Evolutionary conservation across 2,329 filamentous ascomycete genomes (phyloP), one percentile per base, ranked within the genome.

Genomic region (Sclerotinia sclerotiorum): DNA sequence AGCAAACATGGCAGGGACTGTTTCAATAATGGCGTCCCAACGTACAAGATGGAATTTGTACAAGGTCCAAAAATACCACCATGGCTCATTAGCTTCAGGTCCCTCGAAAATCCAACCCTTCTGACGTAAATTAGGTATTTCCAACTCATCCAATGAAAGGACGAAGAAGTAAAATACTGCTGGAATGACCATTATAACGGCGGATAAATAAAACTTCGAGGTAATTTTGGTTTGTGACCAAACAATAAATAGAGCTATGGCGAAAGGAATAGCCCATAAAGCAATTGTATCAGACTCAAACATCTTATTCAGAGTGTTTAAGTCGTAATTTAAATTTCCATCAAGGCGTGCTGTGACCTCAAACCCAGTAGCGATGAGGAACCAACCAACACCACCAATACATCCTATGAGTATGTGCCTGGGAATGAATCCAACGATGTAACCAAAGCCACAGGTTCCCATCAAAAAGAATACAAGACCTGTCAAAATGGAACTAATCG

Each of bases 31-130:
- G 3, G 94, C 95, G 56, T 85, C 84, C 91, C 92, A 97, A 73
- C 94, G 87, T 3, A 98, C 90, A 32, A 90, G 83, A 61, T 89
- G 83, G 75, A 97, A 92, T 76, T 95, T 89, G 80, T 97, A 99
- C 60, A 98, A 85, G 0, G 93, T 96, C 80, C 97, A 99, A 76
- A 99, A 99, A 77, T 95, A 93, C 87, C 95, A 99, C 88, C 96
- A 99, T 0, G 95, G 93, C 74, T 97, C 92, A 87, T 91, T 13
- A 90, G 89, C 57, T 90, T 74, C 90, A 1, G 95, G 94, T 0
- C 90, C 90, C 74, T 92, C 86, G 75, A 99, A 99, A 15, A 98
- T 90, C 95, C 95, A 99, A 24, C 95, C 95, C 61, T 84, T 82
- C 13, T 86, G 79, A 65, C 93, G 89, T 56, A 98, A 81, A 17